Percentiles rank a stretch among this genome's conserved stretches.
Conservation (phyloP, 306 rosid genomes). For the Acacia acuminata region DNA sequence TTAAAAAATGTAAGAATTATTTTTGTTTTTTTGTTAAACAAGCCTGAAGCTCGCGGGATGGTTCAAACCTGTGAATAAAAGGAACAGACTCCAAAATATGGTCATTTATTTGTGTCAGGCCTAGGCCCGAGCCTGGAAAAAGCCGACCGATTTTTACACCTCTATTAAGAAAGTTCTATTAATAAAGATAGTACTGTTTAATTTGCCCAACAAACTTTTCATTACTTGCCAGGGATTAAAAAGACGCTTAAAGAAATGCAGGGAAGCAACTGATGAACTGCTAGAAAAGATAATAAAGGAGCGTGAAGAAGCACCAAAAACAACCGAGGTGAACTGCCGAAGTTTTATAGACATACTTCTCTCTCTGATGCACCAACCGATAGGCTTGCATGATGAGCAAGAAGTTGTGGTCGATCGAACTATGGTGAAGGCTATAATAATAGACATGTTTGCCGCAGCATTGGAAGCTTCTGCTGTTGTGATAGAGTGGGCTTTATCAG, state of each 20-base stretch:
- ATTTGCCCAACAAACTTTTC: not conserved
- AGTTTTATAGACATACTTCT: constrained; percentile 22
- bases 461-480: not conserved
- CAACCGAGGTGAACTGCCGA: not conserved
- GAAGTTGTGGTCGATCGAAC: not conserved
- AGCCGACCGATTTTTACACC: no score
- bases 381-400: constrained; percentile 4
- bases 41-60: no score
- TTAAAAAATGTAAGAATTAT: no score
- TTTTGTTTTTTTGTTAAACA: no score
- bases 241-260: constrained; percentile 12
- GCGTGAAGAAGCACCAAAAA: constrained; percentile 1
- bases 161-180: no score
- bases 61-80: no score
- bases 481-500: constrained; percentile 33
- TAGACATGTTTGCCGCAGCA: constrained; percentile 29
- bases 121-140: no score
- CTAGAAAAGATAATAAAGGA: constrained; percentile 24
- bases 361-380: constrained; percentile 18
- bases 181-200: not conserved
- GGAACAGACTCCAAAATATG: no score
- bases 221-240: constrained; percentile 9
- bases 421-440: constrained; percentile 30
- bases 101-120: no score
- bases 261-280: constrained; percentile 2